These are phyloP conservation scores for Starmerella etchellsii DNA, from an alignment of 805 yeast species.

Conservation along the genomic window DNA sequence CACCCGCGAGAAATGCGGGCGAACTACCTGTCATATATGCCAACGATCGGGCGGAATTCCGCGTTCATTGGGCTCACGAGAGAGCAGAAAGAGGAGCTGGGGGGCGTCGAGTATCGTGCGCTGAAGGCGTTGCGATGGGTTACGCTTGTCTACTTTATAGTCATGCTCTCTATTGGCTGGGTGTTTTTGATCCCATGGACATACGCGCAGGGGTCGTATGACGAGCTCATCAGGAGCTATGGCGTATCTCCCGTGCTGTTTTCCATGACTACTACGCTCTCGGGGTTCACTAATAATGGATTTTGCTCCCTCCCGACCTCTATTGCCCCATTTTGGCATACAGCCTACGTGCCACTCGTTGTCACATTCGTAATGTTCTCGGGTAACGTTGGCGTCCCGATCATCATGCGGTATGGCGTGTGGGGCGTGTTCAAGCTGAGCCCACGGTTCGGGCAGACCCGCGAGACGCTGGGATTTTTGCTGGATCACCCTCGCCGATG, in stretches of 20 bases:
- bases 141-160: slow-evolving; percentile 52
- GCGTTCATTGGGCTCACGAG: slow-evolving; percentile 72
- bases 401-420: slow-evolving; percentile 62
- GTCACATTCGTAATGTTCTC: slow-evolving; percentile 62
- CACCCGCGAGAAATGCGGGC: slow-evolving; percentile 24
- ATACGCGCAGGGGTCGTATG: slow-evolving; percentile 20
- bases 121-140: slow-evolving; percentile 53
- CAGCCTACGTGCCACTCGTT: slow-evolving; percentile 52
- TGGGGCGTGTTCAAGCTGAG: slow-evolving; percentile 66
- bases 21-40: slow-evolving; percentile 72
- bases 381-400: slow-evolving; percentile 94
- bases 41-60: slow-evolving; percentile 87
- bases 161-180: slow-evolving; percentile 57
- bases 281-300: slow-evolving; percentile 79
- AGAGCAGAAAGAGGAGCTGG: slow-evolving; percentile 82
- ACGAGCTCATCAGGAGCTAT: slow-evolving; percentile 31
- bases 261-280: slow-evolving; percentile 73
- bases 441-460: slow-evolving; percentile 35
- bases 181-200: slow-evolving; percentile 37
- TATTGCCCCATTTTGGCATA: slow-evolving; percentile 50
- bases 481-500: slow-evolving; percentile 96
- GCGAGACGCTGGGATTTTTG: slow-evolving; percentile 71
- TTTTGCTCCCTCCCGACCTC: slow-evolving; percentile 70
- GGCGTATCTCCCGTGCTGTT: slow-evolving; percentile 82
- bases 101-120: slow-evolving; percentile 95